Percentiles rank a stretch among this genome's conserved stretches.
These are phyloP conservation scores for Coprinopsis cinerea DNA, from an alignment of 768 basidiomycete species.

Conservation along the genomic window DNA sequence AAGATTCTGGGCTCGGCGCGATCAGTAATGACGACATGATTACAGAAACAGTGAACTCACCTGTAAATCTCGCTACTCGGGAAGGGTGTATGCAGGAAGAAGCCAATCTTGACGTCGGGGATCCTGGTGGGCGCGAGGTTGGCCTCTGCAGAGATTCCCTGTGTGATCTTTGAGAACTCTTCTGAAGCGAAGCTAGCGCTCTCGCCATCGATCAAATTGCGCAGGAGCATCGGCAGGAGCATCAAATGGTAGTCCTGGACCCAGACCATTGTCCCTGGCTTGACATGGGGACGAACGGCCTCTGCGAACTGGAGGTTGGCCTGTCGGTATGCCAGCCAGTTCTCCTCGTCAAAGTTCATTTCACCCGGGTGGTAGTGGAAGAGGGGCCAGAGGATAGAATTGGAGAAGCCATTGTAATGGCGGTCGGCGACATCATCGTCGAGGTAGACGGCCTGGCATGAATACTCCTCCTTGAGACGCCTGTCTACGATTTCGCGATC, in stretches of 20 bases:
- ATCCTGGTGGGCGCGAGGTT: slow-evolving; percentile 33
- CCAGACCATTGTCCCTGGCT: slow-evolving; percentile 94
- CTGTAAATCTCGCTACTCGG: slow-evolving; percentile 97
- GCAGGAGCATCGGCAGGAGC: slow-evolving; percentile 95
- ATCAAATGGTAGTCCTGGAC: slow-evolving; percentile 98
- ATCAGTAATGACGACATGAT: background rate
- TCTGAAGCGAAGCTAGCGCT: slow-evolving; percentile 48
- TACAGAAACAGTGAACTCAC: slow-evolving; percentile 35
- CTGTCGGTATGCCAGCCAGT: slow-evolving; percentile 97
- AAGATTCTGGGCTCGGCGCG: slow-evolving; percentile 59
- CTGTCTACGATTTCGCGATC: slow-evolving; percentile 90
- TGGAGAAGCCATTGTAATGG: slow-evolving; percentile 98
- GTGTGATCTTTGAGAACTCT: slow-evolving; percentile 65
- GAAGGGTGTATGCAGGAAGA: slow-evolving; percentile 98
- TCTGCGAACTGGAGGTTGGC: slow-evolving; percentile 95
- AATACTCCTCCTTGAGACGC: slow-evolving; percentile 90
- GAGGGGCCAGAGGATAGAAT: slow-evolving; percentile 98
- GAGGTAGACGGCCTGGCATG: slow-evolving; percentile 96
- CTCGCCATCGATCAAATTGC: slow-evolving; percentile 76
- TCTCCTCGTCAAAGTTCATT: slow-evolving; percentile 99
- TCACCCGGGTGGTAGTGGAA: slow-evolving; percentile 99
- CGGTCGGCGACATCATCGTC: slow-evolving; percentile 97
- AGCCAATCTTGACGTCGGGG: slow-evolving; percentile 88
- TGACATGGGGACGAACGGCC: slow-evolving; percentile 71
- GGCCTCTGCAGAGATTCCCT: slow-evolving; percentile 57